phyloP scores from a whole-genome alignment of 106 monocot species.

The Acanthochlamys bracteata region DNA sequence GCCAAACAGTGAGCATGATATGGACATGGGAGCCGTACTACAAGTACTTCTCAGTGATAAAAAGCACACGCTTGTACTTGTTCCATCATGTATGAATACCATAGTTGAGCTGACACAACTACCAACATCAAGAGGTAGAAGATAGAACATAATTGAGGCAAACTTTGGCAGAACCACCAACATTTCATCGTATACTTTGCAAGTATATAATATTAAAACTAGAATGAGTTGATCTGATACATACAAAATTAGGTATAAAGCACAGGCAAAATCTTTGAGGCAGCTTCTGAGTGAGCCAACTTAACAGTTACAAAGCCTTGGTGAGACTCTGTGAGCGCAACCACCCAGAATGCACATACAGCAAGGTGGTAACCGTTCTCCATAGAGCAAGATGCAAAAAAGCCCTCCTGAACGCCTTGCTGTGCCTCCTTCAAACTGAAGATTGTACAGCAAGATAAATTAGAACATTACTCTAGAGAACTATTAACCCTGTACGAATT shows the following conservation, averaged over 20 bases:
- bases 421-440: neutral
- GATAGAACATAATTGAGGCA: no score
- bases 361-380: neutral
- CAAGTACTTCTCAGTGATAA: no score
- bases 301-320: constrained; percentile 2
- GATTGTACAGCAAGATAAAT: no score
- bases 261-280: neutral
- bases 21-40: no score
- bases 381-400: neutral
- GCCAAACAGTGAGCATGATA: no score
- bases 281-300: neutral
- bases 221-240: neutral
- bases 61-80: no score
- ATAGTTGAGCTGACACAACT: no score
- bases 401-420: neutral
- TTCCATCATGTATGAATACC: no score
- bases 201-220: neutral
- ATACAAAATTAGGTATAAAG: constrained; percentile 9
- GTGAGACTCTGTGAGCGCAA: neutral
- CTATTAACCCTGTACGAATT: neutral
- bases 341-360: neutral
- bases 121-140: no score
- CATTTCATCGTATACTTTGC: neutral
- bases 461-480: neutral
- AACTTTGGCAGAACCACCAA: neutral